Evolutionary conservation across 129 eudicot genomes (phyloP), one percentile per base, ranked within the genome.

Genomic region (Lonicera japonica): DNA sequence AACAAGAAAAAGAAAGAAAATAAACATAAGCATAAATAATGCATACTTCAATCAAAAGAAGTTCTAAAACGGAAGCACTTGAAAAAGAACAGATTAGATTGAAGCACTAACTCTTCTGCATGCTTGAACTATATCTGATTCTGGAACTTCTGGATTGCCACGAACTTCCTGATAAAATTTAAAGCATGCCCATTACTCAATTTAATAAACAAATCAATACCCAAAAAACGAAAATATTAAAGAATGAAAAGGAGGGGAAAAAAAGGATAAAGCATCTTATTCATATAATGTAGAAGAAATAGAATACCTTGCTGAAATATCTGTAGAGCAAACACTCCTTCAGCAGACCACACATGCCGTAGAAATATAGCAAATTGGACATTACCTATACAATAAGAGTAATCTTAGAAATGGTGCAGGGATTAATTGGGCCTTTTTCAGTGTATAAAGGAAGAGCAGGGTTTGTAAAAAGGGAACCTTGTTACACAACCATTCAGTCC

Each of bases 401-500:
- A 43, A 76, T 41, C 6, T 16, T 1, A 51, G 45, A 21, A 8
- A 29, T 4, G 25, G 5, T n/a, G 56, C 4, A 68, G 6, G 38
- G 11, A 12, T 38, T 1, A 25, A 43, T 8, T 21, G 36, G 4
- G 36, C 36, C 21, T 22, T n/a, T 5, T n/a, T 16, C 16, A 24
- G 17, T 39, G 22, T 34, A 54, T 21, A 54, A 25, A 40, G 13
- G 34, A 36, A 0, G n/a, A 18, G 20, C 5, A 5, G 4, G 72
- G 20, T 29, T 3, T 34, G 39, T 10, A 60, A 60, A 25, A 57
- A 59, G n/a, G 25, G 11, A 56, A 94, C 99, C 99, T 94, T 94
- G 58, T 94, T 94, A 68, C 75, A 83, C 63, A 94, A 69, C 99
- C 96, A 94, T 71, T 94, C 99, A 5, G 85, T 85, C 99, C 99